Evolutionary conservation across 164 flowering plant genomes (phyloP), one percentile per base, ranked within the genome.

Genomic region (Sextonia rubra): DNA sequence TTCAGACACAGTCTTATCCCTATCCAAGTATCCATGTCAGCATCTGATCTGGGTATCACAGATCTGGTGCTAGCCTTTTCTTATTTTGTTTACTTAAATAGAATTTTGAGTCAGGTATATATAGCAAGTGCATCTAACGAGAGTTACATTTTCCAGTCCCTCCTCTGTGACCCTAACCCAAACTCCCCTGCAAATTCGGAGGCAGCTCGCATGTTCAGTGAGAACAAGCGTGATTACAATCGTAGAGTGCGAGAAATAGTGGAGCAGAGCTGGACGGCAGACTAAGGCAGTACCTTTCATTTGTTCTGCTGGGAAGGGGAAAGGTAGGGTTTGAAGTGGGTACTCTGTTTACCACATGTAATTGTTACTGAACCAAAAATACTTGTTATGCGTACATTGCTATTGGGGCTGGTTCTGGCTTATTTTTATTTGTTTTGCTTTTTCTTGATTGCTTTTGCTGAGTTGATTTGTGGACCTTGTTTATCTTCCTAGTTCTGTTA

Each of bases 231-330:
- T 3, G 97, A 91, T 55, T 92, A 90, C 86, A 89, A 90, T 78
- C 79, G 95, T 63, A 87, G 86, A 81, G 91, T 92, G 3, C 87
- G 93, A 37, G 93, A 90, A 65, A 83, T 92, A 71, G 95, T 92
- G 30, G 97, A 92, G 91, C 97, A 92, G 85, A 92, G 95, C 81
- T 92, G 97, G 95, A 90, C 91, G 37, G 97, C 97, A 18, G 97
- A 92, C 75, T 92, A 78, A 80, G n/a, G 58, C 58, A 14, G 58
- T 20, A 52, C 58, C 17, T 15, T 15, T 52, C n/a, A 52, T 52
- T 52, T 52, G 58, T 52, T 52, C 58, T 52, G 58, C 58, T 17
- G 58, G n/a, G 14, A 52, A 52, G n/a, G 7, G n/a, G n/a, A 52
- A 20, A 52, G 58, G n/a, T 15, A 52, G n/a, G 58, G n/a, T 52